Evolutionary conservation across 2,329 filamentous ascomycete species (phyloP).

Genomic region (Endoconidiophora laricicola): DNA sequence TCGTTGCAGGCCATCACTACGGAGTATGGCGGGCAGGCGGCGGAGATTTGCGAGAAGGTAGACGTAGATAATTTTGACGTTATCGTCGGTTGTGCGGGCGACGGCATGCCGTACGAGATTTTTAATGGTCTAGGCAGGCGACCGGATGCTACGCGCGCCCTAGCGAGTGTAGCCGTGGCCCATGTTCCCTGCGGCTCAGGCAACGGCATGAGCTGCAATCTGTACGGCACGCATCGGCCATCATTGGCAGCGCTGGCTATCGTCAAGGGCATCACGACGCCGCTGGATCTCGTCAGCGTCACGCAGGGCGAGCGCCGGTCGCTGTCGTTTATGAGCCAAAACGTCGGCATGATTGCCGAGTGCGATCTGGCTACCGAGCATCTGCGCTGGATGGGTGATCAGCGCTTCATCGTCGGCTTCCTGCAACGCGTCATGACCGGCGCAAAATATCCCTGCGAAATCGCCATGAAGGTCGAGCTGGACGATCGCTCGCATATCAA

Average conservation of each 20-base stretch:
- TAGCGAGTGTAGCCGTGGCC: slow-evolving; percentile 62
- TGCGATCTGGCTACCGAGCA: slow-evolving; percentile 79
- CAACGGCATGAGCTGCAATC: slow-evolving; percentile 83
- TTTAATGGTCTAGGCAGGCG: slow-evolving; percentile 82
- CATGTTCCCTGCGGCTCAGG: slow-evolving; percentile 87
- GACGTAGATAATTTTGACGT: slow-evolving; percentile 72
- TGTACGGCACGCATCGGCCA: slow-evolving; percentile 63
- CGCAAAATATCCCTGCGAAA: slow-evolving; percentile 72
- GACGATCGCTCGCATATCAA: slow-evolving; percentile 59
- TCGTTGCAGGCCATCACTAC: slow-evolving; percentile 58
- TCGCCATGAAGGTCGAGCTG: slow-evolving; percentile 70
- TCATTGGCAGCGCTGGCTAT: slow-evolving; percentile 66
- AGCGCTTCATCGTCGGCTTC: slow-evolving; percentile 74
- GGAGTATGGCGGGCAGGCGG: slow-evolving; percentile 56
- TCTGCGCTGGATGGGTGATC: slow-evolving; percentile 79
- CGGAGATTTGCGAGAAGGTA: slow-evolving; percentile 56
- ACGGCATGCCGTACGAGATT: slow-evolving; percentile 81
- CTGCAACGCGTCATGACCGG: slow-evolving; percentile 59
- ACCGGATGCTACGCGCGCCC: slow-evolving; percentile 54
- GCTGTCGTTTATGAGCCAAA: slow-evolving; percentile 81
- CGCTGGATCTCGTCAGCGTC: slow-evolving; percentile 72
- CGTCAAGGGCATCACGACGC: slow-evolving; percentile 72
- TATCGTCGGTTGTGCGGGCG: slow-evolving; percentile 77
- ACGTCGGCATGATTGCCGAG: slow-evolving; percentile 80
- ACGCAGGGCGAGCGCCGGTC: slow-evolving; percentile 62